Percentiles rank a stretch among this genome's conserved stretches.
Conservation (phyloP, 768 basidiomycete genomes). For the Suillus americanus region DNA sequence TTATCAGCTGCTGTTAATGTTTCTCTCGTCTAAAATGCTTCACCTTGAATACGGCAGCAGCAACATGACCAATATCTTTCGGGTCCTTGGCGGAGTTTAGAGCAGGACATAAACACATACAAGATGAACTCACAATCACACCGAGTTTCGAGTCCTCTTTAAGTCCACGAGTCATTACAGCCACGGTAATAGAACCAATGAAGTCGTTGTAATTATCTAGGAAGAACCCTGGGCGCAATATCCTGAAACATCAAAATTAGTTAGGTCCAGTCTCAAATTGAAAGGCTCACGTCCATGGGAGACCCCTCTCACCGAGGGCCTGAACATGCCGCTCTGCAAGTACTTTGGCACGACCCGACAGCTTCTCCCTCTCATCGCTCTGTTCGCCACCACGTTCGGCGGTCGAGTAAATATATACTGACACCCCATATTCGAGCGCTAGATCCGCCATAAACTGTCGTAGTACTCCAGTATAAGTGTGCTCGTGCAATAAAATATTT, state of each 20-base stretch:
- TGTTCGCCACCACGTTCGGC: conserved; percentile 38
- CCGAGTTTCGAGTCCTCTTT: conserved; percentile 32
- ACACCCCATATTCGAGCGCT: conserved; percentile 36
- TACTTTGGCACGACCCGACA: conserved; percentile 34
- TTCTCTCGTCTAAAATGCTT: background rate
- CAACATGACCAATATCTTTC: conserved; percentile 37
- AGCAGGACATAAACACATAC: background rate
- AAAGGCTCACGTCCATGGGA: conserved; percentile 39
- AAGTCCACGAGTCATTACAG: conserved; percentile 34
- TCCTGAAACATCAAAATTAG: conserved; percentile 19
- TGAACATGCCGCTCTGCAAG: conserved; percentile 37
- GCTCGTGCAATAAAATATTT: background rate
- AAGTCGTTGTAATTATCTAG: conserved; percentile 41
- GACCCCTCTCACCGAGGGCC: conserved; percentile 27
- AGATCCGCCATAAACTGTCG: conserved; percentile 35
- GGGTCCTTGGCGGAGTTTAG: conserved; percentile 23
- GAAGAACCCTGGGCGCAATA: conserved; percentile 43
- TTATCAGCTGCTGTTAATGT: background rate
- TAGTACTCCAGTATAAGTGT: background rate
- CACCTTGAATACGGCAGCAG: conserved; percentile 33
- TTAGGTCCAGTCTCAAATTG: background rate
- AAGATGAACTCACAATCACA: conserved; percentile 31
- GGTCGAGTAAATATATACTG: conserved; percentile 37
- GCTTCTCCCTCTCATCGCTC: conserved; percentile 29
- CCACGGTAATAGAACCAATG: conserved; percentile 36